These are phyloP conservation scores for Pseudogymnoascus sp. DNA, from an alignment of 2,329 filamentous ascomycete species.

Conservation along the genomic window DNA sequence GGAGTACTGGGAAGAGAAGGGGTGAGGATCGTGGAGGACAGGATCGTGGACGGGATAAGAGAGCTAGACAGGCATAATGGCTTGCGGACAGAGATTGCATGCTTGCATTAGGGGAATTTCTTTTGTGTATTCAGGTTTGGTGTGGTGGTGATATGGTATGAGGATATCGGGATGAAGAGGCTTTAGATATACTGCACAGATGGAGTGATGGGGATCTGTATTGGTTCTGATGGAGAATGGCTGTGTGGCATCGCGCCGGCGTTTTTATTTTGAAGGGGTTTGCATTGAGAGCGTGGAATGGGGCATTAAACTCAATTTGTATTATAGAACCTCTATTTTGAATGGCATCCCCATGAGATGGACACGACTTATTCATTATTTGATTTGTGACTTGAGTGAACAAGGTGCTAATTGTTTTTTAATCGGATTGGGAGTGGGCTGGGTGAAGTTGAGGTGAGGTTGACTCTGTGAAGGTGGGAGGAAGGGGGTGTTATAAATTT, in stretches of 20 bases:
- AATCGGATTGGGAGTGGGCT: background rate
- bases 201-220: background rate
- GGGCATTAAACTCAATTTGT: slow-evolving; percentile 1
- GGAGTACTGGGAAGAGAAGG: background rate
- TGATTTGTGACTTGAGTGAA: background rate
- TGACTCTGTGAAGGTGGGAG: background rate
- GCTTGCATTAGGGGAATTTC: background rate
- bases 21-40: background rate
- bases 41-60: background rate
- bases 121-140: background rate
- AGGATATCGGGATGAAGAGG: background rate
- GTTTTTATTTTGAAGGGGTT: background rate
- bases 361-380: background rate
- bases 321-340: background rate
- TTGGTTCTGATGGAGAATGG: background rate
- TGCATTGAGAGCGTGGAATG: background rate
- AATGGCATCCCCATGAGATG: background rate
- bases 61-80: background rate
- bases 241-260: background rate
- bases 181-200: background rate
- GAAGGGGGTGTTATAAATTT: background rate
- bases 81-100: background rate
- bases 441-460: background rate
- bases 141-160: background rate
- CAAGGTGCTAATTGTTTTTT: background rate